These are phyloP conservation scores for Stagonosporopsis cucurbitacearum DNA, from an alignment of 2,329 filamentous ascomycete species.

Conservation along the genomic window DNA sequence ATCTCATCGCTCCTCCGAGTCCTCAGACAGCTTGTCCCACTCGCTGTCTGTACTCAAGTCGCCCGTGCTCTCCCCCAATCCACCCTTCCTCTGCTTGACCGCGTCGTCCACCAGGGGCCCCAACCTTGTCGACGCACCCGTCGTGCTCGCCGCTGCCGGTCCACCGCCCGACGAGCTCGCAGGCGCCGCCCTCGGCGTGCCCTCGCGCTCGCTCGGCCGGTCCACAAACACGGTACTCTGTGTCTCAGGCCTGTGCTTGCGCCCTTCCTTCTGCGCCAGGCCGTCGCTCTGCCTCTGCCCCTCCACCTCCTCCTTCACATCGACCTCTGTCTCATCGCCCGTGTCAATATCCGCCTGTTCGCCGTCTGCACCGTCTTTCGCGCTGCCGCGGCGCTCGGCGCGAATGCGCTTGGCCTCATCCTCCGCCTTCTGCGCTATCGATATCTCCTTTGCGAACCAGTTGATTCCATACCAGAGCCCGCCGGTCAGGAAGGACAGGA, in stretches of 20 bases:
- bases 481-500: conserved; percentile 78
- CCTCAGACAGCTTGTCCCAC: conserved; percentile 88
- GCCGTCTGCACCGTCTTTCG: conserved; percentile 44
- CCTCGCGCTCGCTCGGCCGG: conserved; percentile 28
- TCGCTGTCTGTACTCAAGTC: conserved; percentile 87
- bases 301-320: conserved; percentile 41
- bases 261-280: conserved; percentile 26
- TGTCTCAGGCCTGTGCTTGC: conserved; percentile 1
- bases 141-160: conserved; percentile 31
- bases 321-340: conserved; percentile 56
- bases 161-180: conserved; percentile 19
- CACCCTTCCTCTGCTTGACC: conserved; percentile 54
- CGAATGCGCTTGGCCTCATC: conserved; percentile 58
- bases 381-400: conserved; percentile 51
- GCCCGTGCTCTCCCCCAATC: conserved; percentile 56
- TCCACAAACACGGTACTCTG: conserved; percentile 48
- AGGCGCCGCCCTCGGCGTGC: conserved; percentile 27
- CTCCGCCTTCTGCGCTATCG: conserved; percentile 54
- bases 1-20: conserved; percentile 45
- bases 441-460: conserved; percentile 83
- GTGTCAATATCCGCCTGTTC: conserved; percentile 52
- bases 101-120: conserved; percentile 44
- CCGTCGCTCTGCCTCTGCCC: conserved; percentile 28
- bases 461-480: conserved; percentile 94
- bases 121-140: conserved; percentile 39